Conservation (phyloP, 1,284 basidiomycete species). For the Puccinia novopanici region DNA sequence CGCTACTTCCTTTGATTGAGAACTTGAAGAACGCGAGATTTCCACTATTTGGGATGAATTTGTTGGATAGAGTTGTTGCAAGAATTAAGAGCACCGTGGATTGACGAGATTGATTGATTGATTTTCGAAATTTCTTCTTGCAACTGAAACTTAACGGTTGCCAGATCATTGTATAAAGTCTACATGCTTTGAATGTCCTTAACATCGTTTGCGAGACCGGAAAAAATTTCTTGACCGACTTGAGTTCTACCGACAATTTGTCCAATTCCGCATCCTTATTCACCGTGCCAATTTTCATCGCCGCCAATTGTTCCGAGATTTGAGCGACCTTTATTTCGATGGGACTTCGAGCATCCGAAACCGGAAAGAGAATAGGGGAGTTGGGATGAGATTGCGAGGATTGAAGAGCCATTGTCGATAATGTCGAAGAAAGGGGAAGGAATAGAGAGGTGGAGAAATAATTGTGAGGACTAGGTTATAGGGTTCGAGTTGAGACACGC, state of each 20-base stretch:
- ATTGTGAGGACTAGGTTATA: not conserved
- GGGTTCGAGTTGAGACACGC: no score
- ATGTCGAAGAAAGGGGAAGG: no score
- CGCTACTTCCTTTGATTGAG: not conserved
- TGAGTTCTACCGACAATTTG: not conserved
- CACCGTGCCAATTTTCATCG: not conserved
- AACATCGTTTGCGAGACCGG: not conserved
- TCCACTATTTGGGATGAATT: no score
- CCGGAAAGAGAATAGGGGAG: not conserved
- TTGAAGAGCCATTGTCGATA: no score
- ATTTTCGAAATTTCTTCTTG: not conserved
- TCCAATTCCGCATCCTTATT: not conserved
- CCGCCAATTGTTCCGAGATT: no score
- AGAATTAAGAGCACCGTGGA: not conserved
- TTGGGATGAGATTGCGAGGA: no score
- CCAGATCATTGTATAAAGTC: not conserved
- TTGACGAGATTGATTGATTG: not conserved
- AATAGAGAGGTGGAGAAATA: not conserved
- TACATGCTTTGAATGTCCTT: constrained; percentile 19
- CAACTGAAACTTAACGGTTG: not conserved
- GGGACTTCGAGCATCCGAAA: not conserved
- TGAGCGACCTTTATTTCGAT: not conserved
- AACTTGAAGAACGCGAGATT: not conserved
- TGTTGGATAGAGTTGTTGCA: not conserved
- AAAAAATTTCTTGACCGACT: not conserved